Conservation (phyloP, 1,139 yeast species). For the Magnusiomyces paraingens region DNA sequence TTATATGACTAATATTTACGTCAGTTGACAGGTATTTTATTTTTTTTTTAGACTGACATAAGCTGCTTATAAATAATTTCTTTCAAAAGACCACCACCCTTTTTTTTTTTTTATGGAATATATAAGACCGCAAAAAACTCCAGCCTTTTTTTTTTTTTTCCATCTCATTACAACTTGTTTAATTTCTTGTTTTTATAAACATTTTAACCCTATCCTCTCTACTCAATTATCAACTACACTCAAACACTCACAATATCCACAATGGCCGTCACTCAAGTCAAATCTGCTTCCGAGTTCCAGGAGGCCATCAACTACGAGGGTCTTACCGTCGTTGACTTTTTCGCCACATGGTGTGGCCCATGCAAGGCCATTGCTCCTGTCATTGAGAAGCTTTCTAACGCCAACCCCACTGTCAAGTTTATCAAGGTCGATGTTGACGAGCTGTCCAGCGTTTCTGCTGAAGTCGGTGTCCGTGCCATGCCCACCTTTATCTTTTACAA, state of each 20-base stretch:
- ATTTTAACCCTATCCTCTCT: not conserved
- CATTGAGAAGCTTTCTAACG: conserved; percentile 54
- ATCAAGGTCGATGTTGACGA: conserved; percentile 79
- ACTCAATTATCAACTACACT: conserved; percentile 8
- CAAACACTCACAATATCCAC: conserved; percentile 30
- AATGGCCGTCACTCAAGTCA: conserved; percentile 34
- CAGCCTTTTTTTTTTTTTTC: not conserved
- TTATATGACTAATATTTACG: too few relatives aligned
- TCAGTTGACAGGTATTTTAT: too few relatives aligned
- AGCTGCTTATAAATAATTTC: too few relatives aligned
- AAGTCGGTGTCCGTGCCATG: conserved; percentile 72
- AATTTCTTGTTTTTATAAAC: not conserved
- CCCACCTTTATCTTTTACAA: conserved; percentile 78
- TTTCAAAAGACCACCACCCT: not conserved
- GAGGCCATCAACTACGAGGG: conserved; percentile 51
- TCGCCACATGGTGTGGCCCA: conserved; percentile 93
- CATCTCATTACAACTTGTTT: not conserved
- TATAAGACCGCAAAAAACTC: too few relatives aligned
- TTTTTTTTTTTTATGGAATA: not conserved
- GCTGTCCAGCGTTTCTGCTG: conserved; percentile 57
- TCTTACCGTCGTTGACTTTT: conserved; percentile 71
- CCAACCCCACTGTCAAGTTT: conserved; percentile 47
- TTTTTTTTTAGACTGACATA: too few relatives aligned
- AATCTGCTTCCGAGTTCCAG: conserved; percentile 53
- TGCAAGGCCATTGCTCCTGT: conserved; percentile 82